A percentile compares a stretch with the other conserved stretches of the same genome.
Conservation (phyloP, 139 green algal genomes). For the Volvox africanus region DNA sequence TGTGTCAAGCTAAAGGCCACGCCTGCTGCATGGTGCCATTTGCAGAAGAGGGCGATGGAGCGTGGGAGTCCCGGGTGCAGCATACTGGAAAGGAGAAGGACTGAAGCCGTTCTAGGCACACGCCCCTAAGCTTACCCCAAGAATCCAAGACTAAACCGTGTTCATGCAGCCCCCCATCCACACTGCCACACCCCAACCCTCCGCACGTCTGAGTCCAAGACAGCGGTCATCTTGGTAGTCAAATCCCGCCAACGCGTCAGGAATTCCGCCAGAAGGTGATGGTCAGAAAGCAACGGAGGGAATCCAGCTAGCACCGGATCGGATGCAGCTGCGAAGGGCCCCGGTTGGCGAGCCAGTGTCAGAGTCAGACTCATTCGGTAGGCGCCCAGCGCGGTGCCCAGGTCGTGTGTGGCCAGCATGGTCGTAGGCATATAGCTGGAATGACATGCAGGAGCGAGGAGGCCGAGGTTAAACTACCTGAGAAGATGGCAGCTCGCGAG, state of each 20-base stretch:
- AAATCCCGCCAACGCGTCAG: conserved; percentile 58
- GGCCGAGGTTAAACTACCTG: too few relatives aligned
- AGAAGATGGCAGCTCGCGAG: too few relatives aligned
- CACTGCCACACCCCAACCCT: not conserved
- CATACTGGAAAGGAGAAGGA: too few relatives aligned
- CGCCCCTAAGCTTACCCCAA: too few relatives aligned
- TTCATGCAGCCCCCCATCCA: too few relatives aligned
- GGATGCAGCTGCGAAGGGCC: conserved; percentile 34
- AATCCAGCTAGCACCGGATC: conserved; percentile 61
- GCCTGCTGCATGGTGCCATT: too few relatives aligned
- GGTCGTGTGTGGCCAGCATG: conserved; percentile 52
- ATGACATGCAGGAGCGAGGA: not conserved
- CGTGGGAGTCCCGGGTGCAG: too few relatives aligned
- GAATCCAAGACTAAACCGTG: too few relatives aligned
- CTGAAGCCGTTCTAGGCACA: too few relatives aligned
- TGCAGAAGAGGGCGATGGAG: too few relatives aligned
- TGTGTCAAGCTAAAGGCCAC: too few relatives aligned
- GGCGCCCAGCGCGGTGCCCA: conserved; percentile 52
- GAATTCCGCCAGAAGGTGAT: conserved; percentile 61
- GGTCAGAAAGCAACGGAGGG: conserved; percentile 53
- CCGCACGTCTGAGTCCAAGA: conserved; percentile 5
- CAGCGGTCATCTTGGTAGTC: conserved; percentile 47
- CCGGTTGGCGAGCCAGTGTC: conserved; percentile 43
- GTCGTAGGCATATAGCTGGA: conserved; percentile 66
- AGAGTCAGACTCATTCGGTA: conserved; percentile 53